Conservation (phyloP, 2,329 filamentous ascomycete genomes). For the Colletotrichum acutatum region DNA sequence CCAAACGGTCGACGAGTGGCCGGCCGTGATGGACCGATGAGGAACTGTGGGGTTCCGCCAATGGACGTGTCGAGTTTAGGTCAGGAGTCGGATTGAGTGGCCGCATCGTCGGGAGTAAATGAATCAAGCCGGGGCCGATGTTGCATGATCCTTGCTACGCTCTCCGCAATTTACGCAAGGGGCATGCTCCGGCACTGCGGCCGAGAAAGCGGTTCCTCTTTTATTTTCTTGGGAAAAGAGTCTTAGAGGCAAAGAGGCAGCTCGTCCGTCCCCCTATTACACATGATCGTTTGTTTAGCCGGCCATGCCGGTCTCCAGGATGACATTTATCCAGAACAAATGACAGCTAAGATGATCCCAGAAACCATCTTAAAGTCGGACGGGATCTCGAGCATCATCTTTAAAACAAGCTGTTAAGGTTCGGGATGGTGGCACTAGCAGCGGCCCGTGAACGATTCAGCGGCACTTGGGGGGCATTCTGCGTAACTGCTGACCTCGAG, state of each 20-base stretch:
- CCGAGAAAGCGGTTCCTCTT: conserved; percentile 7
- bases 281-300: not conserved
- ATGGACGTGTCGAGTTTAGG: conserved; percentile 18
- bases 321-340: not conserved
- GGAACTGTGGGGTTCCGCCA: conserved; percentile 17
- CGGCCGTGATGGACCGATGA: conserved; percentile 16
- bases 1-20: not conserved
- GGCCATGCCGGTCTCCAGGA: not conserved
- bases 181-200: conserved; percentile 1
- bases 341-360: not conserved
- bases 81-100: conserved; percentile 23
- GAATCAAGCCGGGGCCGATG: conserved; percentile 18
- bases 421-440: conserved; percentile 17
- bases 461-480: not conserved
- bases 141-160: conserved; percentile 28
- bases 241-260: not conserved
- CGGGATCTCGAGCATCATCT: conserved; percentile 7
- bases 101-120: conserved; percentile 30
- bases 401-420: conserved; percentile 17
- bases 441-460: conserved; percentile 5
- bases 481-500: not conserved
- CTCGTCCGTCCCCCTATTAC: not conserved
- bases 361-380: not conserved
- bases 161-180: conserved; percentile 27
- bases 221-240: not conserved